Evolutionary conservation across 1,139 yeast genomes (phyloP), one percentile per base, ranked within the genome.

Genomic region (Scheffersomyces insectosa): DNA sequence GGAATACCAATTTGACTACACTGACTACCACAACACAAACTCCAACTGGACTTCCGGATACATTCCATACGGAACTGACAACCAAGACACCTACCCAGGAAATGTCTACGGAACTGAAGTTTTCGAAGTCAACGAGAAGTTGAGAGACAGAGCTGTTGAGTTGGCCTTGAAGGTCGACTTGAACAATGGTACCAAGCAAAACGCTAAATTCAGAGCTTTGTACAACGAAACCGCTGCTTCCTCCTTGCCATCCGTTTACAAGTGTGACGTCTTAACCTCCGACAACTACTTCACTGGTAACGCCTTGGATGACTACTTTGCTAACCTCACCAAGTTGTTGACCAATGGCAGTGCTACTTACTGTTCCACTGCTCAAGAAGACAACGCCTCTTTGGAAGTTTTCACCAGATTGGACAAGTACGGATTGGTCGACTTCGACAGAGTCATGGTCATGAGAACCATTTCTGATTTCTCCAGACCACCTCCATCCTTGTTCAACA

Each of bases 291-390:
- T 75, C 72, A 70, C 74, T 38, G 88, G 88, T 45, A 64, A 70
- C 42, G 63, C 64, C 14, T 68, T 82, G 52, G 76, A 73, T 49
- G 77, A 79, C 54, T 69, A 79, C 52, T 80, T 80, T 57, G 58
- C 71, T 28, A 69, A 70, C 57, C 77, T 68, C 56, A 72, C 84
- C 29, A 49, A 56, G 27, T 56, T 80, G 50, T 62, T 82, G 60
- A 77, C 86, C 48, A 83, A 83, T 55, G 82, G 82, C 38, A 72
- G 84, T 38, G 85, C 81, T 20, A 66, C 64, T 28, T 83, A 81
- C 67, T 80, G 86, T 61, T 60, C 83, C 29, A 79, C 85, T 38
- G 86, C 85, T 42, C 86, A 82, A 62, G 88, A 83, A 62, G 88
- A 83, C 59, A 80, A 82, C 56, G 88, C 88, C 29, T 71, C 84